Evolutionary conservation across 768 basidiomycete species (phyloP).

Genomic region (Candolleomyces efflorescens): DNA sequence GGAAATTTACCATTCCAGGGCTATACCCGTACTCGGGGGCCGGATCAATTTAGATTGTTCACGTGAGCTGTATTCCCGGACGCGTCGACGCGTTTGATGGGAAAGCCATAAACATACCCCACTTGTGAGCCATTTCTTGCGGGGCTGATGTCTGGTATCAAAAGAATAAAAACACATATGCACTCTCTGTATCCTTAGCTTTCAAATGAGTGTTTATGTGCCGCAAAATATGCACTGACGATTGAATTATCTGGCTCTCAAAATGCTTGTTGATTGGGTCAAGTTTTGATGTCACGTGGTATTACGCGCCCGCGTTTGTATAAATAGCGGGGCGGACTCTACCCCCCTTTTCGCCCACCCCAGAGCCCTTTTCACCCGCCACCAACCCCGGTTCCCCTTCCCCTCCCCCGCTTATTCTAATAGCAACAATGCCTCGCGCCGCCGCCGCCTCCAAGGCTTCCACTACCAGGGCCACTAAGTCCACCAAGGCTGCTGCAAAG

Average conservation of each 20-base stretch:
- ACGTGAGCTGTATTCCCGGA: not conserved
- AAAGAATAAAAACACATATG: too few species aligned
- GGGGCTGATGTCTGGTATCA: too few species aligned
- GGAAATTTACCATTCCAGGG: constrained; percentile 19
- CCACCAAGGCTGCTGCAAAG: constrained; percentile 28
- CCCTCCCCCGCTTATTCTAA: constrained; percentile 6
- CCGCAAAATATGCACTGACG: not conserved
- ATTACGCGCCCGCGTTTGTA: constrained; percentile 41
- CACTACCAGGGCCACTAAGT: constrained; percentile 7
- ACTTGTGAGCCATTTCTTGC: not conserved
- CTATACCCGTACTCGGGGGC: constrained; percentile 7
- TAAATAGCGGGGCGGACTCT: constrained; percentile 34
- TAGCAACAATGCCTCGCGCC: not conserved
- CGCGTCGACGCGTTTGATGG: constrained; percentile 1
- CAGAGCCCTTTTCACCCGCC: constrained; percentile 18
- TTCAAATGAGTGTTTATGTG: too few species aligned
- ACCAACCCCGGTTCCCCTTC: constrained; percentile 2
- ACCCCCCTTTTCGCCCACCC: constrained; percentile 31
- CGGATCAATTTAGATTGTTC: not conserved
- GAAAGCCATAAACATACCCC: not conserved
- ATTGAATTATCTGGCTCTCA: not conserved
- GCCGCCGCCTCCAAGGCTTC: constrained; percentile 4
- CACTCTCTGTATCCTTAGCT: too few species aligned
- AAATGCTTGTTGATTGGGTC: constrained; percentile 35
- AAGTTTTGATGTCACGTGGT: constrained; percentile 33